Evolutionary conservation across 2,329 filamentous ascomycete genomes (phyloP).

Genomic region (Fusarium pseudoanthophilum): DNA sequence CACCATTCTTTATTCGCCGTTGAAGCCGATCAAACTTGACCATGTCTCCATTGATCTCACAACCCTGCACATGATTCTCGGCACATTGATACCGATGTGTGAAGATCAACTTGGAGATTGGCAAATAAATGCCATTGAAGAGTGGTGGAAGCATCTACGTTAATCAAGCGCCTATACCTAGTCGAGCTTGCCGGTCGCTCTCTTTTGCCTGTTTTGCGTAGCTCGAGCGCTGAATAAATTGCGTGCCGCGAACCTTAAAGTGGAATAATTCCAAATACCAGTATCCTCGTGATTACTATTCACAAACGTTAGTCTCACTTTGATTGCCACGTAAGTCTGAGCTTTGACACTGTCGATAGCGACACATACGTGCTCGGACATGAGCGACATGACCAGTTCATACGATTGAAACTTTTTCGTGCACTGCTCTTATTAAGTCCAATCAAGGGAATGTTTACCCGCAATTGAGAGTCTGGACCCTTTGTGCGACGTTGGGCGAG

Average conservation of each 20-base stretch:
- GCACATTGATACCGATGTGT: background rate
- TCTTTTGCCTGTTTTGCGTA: no score
- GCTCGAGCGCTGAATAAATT: background rate
- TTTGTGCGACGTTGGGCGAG: background rate
- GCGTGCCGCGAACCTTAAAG: background rate
- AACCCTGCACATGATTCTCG: background rate
- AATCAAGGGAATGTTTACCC: background rate
- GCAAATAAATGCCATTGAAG: background rate
- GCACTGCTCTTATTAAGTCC: slow-evolving; percentile 3
- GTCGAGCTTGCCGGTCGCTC: background rate
- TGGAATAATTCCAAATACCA: slow-evolving; percentile 2
- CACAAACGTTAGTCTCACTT: background rate
- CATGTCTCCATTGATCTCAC: no score
- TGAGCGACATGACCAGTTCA: slow-evolving; percentile 47
- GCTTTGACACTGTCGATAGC: background rate
- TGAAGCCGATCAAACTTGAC: background rate
- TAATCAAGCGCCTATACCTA: background rate
- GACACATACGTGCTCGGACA: slow-evolving; percentile 15
- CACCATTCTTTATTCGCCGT: no score
- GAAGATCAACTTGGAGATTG: background rate
- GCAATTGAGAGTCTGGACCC: background rate
- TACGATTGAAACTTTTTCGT: slow-evolving; percentile 39
- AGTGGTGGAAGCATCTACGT: background rate
- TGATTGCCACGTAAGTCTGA: background rate
- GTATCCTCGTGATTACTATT: background rate